Evolutionary conservation across 495 filamentous ascomycete species (phyloP).

Genomic region (Aspergillus bertholletiae): DNA sequence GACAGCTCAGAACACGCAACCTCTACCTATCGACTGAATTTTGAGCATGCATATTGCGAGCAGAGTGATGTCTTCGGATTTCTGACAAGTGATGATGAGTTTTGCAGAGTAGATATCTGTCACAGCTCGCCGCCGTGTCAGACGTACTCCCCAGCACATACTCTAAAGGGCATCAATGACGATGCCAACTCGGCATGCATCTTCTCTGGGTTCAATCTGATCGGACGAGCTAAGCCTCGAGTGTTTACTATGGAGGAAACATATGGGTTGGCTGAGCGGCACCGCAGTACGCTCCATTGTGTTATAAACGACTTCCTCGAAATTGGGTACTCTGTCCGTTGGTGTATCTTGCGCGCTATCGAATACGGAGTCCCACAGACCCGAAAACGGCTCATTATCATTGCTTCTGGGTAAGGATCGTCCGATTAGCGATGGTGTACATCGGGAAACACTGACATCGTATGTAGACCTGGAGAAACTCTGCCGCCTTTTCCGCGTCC

Average conservation of each 20-base stretch:
- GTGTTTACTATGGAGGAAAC: conserved; percentile 86
- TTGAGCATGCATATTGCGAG: conserved; percentile 45
- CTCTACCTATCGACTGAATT: conserved; percentile 58
- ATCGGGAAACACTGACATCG: conserved; percentile 18
- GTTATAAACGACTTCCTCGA: conserved; percentile 63
- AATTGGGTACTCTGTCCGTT: conserved; percentile 66
- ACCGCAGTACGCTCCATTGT: conserved; percentile 51
- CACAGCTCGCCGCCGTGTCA: conserved; percentile 87
- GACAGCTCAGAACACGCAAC: conserved; percentile 57
- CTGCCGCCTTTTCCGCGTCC: conserved; percentile 66
- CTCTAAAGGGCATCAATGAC: conserved; percentile 58
- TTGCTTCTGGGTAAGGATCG: conserved; percentile 68
- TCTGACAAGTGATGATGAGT: conserved; percentile 20
- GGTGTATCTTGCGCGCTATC: conserved; percentile 47
- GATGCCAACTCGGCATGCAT: conserved; percentile 70
- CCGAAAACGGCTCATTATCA: conserved; percentile 65
- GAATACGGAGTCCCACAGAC: conserved; percentile 61
- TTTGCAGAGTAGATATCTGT: conserved; percentile 60
- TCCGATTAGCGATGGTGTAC: no score
- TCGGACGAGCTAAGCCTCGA: conserved; percentile 60
- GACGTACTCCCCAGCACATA: conserved; percentile 76
- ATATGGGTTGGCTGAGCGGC: conserved; percentile 53
- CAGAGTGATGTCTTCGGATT: conserved; percentile 25
- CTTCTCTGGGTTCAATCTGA: conserved; percentile 57
- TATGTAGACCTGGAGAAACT: conserved; percentile 63